Evolutionary conservation across 148 eudicot species (phyloP).

Genomic region (Chenopodium suecicum): DNA sequence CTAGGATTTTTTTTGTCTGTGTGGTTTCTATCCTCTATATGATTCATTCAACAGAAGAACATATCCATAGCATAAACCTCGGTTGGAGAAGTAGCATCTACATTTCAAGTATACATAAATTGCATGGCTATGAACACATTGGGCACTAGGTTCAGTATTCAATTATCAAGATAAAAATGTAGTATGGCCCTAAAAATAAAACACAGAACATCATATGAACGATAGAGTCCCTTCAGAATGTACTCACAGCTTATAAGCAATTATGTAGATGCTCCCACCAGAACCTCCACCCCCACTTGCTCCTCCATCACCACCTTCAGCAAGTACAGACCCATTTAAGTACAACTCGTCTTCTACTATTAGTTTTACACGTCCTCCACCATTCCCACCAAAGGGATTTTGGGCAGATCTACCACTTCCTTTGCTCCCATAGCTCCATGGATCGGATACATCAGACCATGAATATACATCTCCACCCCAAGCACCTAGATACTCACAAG

Average conservation of each 20-base stretch:
- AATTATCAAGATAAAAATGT: no score
- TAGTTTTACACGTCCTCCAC: constrained; percentile 74
- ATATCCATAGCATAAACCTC: neutral
- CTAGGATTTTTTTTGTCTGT: neutral
- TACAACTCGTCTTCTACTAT: constrained; percentile 39
- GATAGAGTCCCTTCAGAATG: constrained; percentile 1
- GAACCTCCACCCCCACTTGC: constrained; percentile 74
- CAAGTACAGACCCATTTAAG: constrained; percentile 68
- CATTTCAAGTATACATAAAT: neutral
- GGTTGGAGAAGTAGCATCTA: neutral
- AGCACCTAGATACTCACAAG: constrained; percentile 45
- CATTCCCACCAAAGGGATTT: constrained; percentile 61
- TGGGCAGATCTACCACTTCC: constrained; percentile 63
- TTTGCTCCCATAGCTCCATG: constrained; percentile 80
- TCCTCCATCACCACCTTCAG: constrained; percentile 88
- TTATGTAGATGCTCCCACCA: constrained; percentile 76
- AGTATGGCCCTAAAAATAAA: neutral
- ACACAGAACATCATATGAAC: constrained; percentile 6
- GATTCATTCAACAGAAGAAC: neutral
- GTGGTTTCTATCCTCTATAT: neutral
- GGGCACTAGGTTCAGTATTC: neutral
- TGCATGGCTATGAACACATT: neutral
- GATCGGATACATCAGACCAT: constrained; percentile 67
- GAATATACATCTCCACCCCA: constrained; percentile 93
- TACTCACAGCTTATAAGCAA: constrained; percentile 74